Evolutionary conservation across 2,329 filamentous ascomycete species (phyloP).

Genomic region (Trichoderma aggressivum): DNA sequence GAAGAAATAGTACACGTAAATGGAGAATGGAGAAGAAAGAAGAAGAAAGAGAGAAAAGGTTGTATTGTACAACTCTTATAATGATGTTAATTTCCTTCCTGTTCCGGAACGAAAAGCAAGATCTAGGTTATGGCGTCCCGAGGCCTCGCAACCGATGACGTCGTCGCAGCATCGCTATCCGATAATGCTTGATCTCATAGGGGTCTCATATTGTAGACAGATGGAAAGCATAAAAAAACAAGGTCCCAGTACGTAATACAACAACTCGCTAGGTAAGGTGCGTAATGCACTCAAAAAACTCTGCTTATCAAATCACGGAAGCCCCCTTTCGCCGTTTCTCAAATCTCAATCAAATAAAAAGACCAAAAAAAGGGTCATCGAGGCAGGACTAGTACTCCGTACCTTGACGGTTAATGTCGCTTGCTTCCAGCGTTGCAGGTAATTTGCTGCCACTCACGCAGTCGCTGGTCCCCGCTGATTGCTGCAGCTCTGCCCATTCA

Average conservation of each 20-base stretch:
- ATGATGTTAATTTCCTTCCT: not conserved
- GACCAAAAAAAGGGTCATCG: not conserved
- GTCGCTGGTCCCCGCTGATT: not conserved
- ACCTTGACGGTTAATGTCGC: not conserved
- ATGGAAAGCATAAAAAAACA: too few species aligned
- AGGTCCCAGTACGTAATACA: too few species aligned
- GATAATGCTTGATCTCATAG: not conserved
- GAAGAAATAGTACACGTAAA: too few species aligned
- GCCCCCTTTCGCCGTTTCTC: not conserved
- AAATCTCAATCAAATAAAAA: not conserved
- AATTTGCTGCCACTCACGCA: too few species aligned
- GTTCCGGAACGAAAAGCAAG: not conserved
- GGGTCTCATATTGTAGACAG: not conserved
- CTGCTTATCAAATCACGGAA: not conserved
- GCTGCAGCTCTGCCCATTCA: slow-evolving; percentile 12
- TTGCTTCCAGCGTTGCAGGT: not conserved
- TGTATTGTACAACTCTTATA: not conserved
- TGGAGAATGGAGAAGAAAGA: not conserved
- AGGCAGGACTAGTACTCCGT: not conserved
- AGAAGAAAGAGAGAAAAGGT: not conserved
- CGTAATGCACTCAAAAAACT: too few species aligned
- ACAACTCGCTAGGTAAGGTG: too few species aligned
- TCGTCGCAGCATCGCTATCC: not conserved
- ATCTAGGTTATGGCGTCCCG: not conserved
- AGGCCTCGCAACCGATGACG: slow-evolving; percentile 11